Percentiles rank a stretch among this genome's conserved stretches.
Evolutionary conservation across 495 filamentous ascomycete genomes (phyloP).

Genomic region (Penicillium manginii): DNA sequence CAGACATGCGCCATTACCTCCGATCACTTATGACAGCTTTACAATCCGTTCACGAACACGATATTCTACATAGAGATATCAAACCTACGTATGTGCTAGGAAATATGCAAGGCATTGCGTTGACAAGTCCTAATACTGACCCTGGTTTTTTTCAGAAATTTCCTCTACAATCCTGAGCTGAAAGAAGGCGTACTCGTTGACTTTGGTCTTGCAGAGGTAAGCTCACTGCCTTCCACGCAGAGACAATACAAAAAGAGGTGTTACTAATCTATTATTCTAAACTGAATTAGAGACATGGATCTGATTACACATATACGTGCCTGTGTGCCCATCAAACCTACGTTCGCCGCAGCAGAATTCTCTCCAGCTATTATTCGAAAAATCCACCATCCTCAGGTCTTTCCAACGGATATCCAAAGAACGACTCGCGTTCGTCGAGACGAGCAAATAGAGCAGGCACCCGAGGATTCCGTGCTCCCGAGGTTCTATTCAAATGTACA

Average conservation of each 20-base stretch:
- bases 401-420: slow-evolving; percentile 77
- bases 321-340: slow-evolving; percentile 43
- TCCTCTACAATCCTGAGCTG: slow-evolving; percentile 85
- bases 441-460: slow-evolving; percentile 97
- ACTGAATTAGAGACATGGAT: slow-evolving; percentile 41
- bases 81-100: slow-evolving; percentile 75
- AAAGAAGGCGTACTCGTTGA: slow-evolving; percentile 90
- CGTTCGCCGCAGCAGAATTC: slow-evolving; percentile 42
- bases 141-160: slow-evolving; percentile 61
- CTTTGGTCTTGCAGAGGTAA: slow-evolving; percentile 87
- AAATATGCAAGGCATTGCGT: neutral
- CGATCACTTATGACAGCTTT: slow-evolving; percentile 86
- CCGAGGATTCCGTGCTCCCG: slow-evolving; percentile 91
- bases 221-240: slow-evolving; percentile 3
- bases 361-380: slow-evolving; percentile 48
- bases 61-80: slow-evolving; percentile 94
- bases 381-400: slow-evolving; percentile 41
- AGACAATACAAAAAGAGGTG: too few species aligned
- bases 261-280: neutral
- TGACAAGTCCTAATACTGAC: neutral
- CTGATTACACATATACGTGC: slow-evolving; percentile 45
- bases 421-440: slow-evolving; percentile 82
- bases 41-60: slow-evolving; percentile 74
- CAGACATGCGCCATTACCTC: slow-evolving; percentile 88
- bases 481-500: slow-evolving; percentile 97